A percentile compares a stretch with the other conserved stretches of the same genome.
These are phyloP conservation scores for Citrullus colocynthis DNA, from an alignment of 306 rosid genomes.

Conservation along the genomic window DNA sequence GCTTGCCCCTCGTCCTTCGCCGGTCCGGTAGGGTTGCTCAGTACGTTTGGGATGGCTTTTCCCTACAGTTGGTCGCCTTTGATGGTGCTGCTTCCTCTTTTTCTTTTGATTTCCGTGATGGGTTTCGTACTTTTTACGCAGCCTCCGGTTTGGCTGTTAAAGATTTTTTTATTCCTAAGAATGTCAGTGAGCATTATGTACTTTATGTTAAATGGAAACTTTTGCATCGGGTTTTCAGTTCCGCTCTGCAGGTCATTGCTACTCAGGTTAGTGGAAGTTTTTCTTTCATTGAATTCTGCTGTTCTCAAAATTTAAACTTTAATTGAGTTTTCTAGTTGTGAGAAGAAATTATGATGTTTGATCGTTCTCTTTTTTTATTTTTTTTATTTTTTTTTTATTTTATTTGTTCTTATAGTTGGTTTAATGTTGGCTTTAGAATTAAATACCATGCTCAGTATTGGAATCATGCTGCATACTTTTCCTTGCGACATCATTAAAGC, in stretches of 20 bases:
- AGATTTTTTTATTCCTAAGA: slow-evolving; percentile 57
- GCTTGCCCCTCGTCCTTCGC: slow-evolving; percentile 50
- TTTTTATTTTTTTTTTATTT: too few relatives aligned
- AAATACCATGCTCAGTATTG: background rate
- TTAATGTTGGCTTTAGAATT: background rate
- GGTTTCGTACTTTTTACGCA: slow-evolving; percentile 21
- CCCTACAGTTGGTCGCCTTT: slow-evolving; percentile 42
- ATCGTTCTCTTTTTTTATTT: background rate
- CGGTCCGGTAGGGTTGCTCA: slow-evolving; percentile 50
- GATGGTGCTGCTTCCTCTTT: slow-evolving; percentile 26
- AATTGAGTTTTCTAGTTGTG: background rate
- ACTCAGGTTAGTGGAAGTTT: slow-evolving; percentile 46
- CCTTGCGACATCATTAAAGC: background rate
- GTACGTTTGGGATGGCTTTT: slow-evolving; percentile 58
- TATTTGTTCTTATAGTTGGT: background rate
- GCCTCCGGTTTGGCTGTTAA: slow-evolving; percentile 23
- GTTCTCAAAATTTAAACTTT: background rate
- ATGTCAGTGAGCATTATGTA: slow-evolving; percentile 40
- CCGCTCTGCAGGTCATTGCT: slow-evolving; percentile 82
- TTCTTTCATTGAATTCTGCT: background rate
- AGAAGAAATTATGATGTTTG: background rate
- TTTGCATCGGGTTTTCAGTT: slow-evolving; percentile 83
- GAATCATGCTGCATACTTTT: background rate
- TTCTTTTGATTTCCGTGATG: slow-evolving; percentile 21
- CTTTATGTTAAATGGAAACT: slow-evolving; percentile 78